Evolutionary conservation across 2,329 filamentous ascomycete species (phyloP).

Genomic region (Nigrograna mackinnonii): DNA sequence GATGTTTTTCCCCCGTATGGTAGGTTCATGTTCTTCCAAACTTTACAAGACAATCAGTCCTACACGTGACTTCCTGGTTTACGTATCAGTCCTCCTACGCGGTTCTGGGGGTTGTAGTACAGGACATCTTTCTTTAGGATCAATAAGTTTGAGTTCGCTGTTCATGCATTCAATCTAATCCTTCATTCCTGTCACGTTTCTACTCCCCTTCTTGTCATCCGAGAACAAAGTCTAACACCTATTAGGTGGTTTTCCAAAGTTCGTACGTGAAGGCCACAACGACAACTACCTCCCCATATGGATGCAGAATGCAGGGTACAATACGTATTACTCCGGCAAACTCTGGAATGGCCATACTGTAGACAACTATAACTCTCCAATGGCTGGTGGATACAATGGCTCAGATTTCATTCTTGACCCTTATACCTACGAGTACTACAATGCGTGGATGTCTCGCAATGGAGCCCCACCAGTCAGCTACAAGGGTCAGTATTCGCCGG

Average conservation of each 20-base stretch:
- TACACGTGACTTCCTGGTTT: too few species aligned
- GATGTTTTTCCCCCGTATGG: slow-evolving; percentile 58
- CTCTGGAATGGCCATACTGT: slow-evolving; percentile 68
- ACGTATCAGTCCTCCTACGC: too few species aligned
- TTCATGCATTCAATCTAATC: too few species aligned
- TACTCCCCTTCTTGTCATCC: too few species aligned
- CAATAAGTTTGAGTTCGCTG: too few species aligned
- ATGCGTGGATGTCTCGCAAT: slow-evolving; percentile 1
- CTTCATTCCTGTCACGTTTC: too few species aligned
- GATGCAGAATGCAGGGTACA: slow-evolving; percentile 70
- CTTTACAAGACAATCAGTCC: too few species aligned
- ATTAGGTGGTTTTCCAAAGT: slow-evolving; percentile 65
- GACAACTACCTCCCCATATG: slow-evolving; percentile 71
- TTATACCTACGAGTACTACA: too few species aligned
- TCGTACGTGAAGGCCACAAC: slow-evolving; percentile 64
- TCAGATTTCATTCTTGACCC: too few species aligned
- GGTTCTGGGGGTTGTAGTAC: too few species aligned
- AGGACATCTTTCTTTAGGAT: too few species aligned
- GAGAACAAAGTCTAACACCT: slow-evolving; percentile 1
- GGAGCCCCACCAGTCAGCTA: background rate
- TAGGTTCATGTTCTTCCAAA: too few species aligned
- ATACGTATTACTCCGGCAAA: slow-evolving; percentile 75
- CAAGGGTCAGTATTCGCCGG: background rate
- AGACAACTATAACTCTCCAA: slow-evolving; percentile 51
- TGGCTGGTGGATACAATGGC: background rate